Base-by-base conservation (phyloP, 495 filamentous ascomycete species). In the Amniculicola lignicola region DNA sequence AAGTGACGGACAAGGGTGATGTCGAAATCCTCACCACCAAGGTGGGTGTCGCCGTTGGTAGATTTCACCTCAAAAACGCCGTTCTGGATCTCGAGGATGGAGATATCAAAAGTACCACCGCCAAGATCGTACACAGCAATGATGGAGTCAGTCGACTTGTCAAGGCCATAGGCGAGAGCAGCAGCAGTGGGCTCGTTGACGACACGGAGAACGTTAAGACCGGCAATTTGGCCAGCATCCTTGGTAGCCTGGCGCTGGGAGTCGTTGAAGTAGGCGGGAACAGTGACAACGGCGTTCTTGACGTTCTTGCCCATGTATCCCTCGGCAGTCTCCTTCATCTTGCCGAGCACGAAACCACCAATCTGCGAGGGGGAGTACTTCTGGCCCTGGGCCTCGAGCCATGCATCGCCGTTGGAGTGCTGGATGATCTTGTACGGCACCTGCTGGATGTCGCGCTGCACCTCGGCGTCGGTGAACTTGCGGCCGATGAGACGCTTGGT, bases 361-460 rank as follows among this genome's bases (percentile, higher is more conserved):
- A 98, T 88, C 76, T 98, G 93, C 4, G 92, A 96, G 36, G 93
- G 93, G 61, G 93, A 98, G 81, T 97, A 98, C 71, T 90, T 95
- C 75, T 96, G 83, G 66, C 89, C 91, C 63, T 90, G 90, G 64
- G 93, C 91, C 76, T 92, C 84, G 51, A 98, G 86, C 93, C 93
- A 98, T 63, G 93, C 93, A 66, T 98, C 93, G 64, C 93, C 93
- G 70, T 98, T 98, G 74, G 79, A 82, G 83, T 98, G 93, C 75
- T 96, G 92, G 40, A 97, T 85, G 66, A 98, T 98, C 82, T 97
- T 97, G 82, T 95, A 98, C 48, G 93, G 93, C 12, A 98, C 93
- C 75, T 98, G 89, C 75, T 93, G 88, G 72, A 98, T 92, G 65
- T 98, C 93, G 69, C 92, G 87, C 81, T 98, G 93, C 33, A 95